Percentiles rank a stretch among this genome's conserved stretches.
phyloP scores from a whole-genome alignment of 208 protist species.

The Angomonas deanei region DNA sequence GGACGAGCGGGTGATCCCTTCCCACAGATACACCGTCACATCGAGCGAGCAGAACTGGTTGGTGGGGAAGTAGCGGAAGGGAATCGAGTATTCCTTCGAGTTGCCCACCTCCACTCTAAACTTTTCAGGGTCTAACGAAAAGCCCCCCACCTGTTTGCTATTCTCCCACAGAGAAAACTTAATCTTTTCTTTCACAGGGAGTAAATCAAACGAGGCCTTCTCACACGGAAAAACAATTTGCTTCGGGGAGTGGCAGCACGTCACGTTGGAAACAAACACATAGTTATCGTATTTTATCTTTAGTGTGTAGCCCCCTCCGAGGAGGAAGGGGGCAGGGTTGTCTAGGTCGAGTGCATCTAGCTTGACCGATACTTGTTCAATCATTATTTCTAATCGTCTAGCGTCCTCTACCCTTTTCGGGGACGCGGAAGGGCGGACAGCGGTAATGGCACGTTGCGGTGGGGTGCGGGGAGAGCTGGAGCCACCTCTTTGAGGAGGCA shows the following conservation, averaged over 20 bases:
- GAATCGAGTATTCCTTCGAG: slow-evolving; percentile 79
- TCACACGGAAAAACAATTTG: slow-evolving; percentile 41
- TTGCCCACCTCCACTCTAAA: slow-evolving; percentile 29
- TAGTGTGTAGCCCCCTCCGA: slow-evolving; percentile 60
- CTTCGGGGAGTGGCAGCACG: slow-evolving; percentile 46
- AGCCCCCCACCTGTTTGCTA: slow-evolving; percentile 68
- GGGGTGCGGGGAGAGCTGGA: neutral
- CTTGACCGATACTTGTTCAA: slow-evolving; percentile 61
- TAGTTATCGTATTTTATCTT: slow-evolving; percentile 57
- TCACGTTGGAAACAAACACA: slow-evolving; percentile 23
- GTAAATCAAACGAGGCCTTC: slow-evolving; percentile 27
- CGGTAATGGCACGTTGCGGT: slow-evolving; percentile 1
- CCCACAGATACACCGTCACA: slow-evolving; percentile 35
- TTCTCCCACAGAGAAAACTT: slow-evolving; percentile 84
- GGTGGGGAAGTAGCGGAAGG: slow-evolving; percentile 81
- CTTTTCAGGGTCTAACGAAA: slow-evolving; percentile 71
- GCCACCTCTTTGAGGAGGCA: neutral
- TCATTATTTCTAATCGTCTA: slow-evolving; percentile 42
- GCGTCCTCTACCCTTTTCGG: neutral
- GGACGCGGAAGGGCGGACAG: neutral
- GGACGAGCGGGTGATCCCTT: neutral
- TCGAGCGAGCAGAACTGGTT: slow-evolving; percentile 56
- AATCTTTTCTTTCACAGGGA: slow-evolving; percentile 38
- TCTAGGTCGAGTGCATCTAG: slow-evolving; percentile 45
- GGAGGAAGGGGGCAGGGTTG: slow-evolving; percentile 57